A percentile compares a stretch with the other conserved stretches of the same genome.
Conservation (phyloP, 2,329 filamentous ascomycete genomes). For the Diaporthe eres region DNA sequence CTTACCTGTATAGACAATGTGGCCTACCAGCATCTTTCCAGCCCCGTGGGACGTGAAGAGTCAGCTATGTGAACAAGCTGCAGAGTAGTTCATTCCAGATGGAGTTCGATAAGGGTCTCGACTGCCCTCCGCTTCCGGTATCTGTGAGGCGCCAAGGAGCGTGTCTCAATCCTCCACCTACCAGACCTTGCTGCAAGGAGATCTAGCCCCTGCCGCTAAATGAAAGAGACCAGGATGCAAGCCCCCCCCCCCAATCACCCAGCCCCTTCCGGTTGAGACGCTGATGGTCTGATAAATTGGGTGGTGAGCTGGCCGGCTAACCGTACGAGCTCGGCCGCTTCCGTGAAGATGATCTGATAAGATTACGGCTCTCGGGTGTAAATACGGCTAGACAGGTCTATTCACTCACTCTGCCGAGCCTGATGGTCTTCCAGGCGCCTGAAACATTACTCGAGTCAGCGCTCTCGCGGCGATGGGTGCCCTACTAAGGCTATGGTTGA, state of each 20-base stretch:
- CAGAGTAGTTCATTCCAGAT: background rate
- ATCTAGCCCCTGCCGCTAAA: background rate
- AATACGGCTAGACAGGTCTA: background rate
- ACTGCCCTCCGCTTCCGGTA: background rate
- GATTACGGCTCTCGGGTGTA: background rate
- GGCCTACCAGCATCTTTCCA: background rate
- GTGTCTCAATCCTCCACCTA: background rate
- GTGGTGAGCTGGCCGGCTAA: too few relatives aligned
- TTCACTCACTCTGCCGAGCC: background rate
- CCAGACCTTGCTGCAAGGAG: background rate
- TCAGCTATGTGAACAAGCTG: background rate
- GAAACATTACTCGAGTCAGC: too few relatives aligned
- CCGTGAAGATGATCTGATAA: background rate
- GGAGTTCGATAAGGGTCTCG: background rate
- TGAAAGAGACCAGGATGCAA: too few relatives aligned
- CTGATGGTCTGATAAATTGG: too few relatives aligned
- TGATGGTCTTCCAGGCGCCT: too few relatives aligned
- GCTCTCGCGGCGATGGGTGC: too few relatives aligned
- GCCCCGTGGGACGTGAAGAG: background rate
- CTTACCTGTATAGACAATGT: background rate
- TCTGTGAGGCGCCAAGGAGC: background rate
- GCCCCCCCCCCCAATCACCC: too few relatives aligned
- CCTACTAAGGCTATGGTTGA: too few relatives aligned
- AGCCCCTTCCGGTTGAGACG: too few relatives aligned
- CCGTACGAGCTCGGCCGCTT: background rate